Evolutionary conservation across 2,329 filamentous ascomycete species (phyloP).

Genomic region (Keithomyces neogunnii): DNA sequence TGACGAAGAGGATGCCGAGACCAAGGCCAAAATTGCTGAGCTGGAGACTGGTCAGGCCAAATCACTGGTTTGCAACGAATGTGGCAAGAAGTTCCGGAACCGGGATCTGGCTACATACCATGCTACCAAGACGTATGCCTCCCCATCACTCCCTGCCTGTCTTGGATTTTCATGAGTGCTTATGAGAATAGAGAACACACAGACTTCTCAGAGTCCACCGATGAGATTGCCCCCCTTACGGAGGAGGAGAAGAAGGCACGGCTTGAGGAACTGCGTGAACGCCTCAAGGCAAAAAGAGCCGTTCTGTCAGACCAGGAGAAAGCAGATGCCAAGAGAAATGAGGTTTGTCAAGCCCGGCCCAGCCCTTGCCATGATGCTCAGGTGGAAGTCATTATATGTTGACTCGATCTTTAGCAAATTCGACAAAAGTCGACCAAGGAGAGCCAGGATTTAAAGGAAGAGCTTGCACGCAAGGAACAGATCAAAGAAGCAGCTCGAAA

Average conservation of each 20-base stretch:
- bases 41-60: constrained; percentile 61
- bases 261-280: constrained; percentile 65
- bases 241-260: constrained; percentile 84
- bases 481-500: constrained; percentile 86
- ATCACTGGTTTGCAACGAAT: constrained; percentile 90
- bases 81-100: constrained; percentile 81
- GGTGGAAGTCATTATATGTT: neutral
- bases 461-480: constrained; percentile 78
- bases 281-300: constrained; percentile 64
- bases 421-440: constrained; percentile 86
- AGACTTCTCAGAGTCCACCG: constrained; percentile 87
- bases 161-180: neutral
- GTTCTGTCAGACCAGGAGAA: constrained; percentile 64
- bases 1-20: constrained; percentile 39
- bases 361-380: neutral
- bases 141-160: neutral
- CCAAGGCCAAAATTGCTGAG: constrained; percentile 50
- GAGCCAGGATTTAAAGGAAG: constrained; percentile 80
- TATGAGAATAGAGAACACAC: constrained; percentile 57
- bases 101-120: constrained; percentile 81
- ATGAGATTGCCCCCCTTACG: constrained; percentile 83
- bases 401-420: constrained; percentile 41
- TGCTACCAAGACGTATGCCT: constrained; percentile 67
- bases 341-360: constrained; percentile 42
- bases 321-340: constrained; percentile 75